Evolutionary conservation across 225 moss, liverwort and hornwort species (phyloP), one percentile per base, ranked within the genome.

Genomic region (Anthoceros angustus): DNA sequence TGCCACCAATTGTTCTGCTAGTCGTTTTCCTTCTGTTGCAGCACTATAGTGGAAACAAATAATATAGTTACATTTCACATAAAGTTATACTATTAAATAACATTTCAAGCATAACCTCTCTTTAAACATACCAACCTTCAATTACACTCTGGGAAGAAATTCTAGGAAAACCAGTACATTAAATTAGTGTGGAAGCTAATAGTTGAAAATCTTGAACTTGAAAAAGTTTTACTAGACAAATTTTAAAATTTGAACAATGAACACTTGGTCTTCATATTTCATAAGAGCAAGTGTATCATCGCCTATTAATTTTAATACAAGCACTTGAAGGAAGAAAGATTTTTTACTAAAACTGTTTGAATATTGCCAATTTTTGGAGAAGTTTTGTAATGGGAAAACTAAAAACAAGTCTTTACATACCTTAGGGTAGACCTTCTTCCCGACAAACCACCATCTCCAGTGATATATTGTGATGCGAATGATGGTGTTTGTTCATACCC

Each of bases 391-490:
- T 77, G 74, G 77, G 76, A 71, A 73, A 72, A 75, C 75, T 55
- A 55, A 7, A 1, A 55, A 18, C n/a, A 55, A 23, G 8, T 18
- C 5, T 48, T 12, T 48, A 77, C 81, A 81, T 81, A 92, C 95
- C 95, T 98, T 41, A 92, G 78, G 78, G 95, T 92, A 63, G 91
- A 98, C 79, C 95, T 79, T 25, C 95, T 88, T 48, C 95, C 91
- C 68, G 88, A 92, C 82, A 98, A 71, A 74, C 94, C 90, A 70
- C 91, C 95, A 72, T 98, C 91, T 73, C 95, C 91, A 60, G 91
- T 91, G 69, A 98, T 88, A 67, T 98, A 98, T 65, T 98, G 95
- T 70, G 95, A 98, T 62, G 91, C 95, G 74, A 98, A 98, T 43
- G 95, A 98, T 45, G 91, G 82, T 64, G 86, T 84, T 64, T 86